Evolutionary conservation across 768 basidiomycete genomes (phyloP), one percentile per base, ranked within the genome.

Genomic region (Amanita fuliginea): DNA sequence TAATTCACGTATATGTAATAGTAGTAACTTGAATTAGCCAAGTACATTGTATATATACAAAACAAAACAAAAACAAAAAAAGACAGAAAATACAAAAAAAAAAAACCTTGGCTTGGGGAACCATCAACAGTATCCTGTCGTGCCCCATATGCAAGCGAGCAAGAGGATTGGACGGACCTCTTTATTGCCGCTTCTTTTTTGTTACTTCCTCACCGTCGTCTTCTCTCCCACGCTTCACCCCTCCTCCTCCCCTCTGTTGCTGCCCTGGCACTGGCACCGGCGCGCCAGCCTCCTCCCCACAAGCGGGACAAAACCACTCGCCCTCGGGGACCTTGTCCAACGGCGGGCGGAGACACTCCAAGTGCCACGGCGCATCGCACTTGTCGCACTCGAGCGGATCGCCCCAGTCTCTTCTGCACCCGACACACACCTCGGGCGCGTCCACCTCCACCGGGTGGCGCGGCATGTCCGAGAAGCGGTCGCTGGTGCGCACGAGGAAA

Each of bases 301-400:
- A 95, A 49, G 77, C 71, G 0, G 84, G 80, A 58, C 92, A 95
- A 72, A 91, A 91, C 91, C 92, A 93, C 67, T 93, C 87, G 33
- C 88, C 94, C 30, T 86, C 84, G 0, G 94, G 94, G 14, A 94
- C 70, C 3, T 73, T 78, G 13, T 67, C 62, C 41, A 98, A 66
- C 2, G 92, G 89, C 14, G 92, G 91, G 37, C 71, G 67, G 40
- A 94, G 76, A 63, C 94, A 98, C 10, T 71, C 72, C 11, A 87
- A 70, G 63, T 97, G 94, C 63, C 85, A 95, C 1, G 91, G 88
- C 37, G 76, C 72, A 60, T 98, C 94, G 60, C 94, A 98, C 87
- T 92, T 94, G 62, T 97, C 94, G 58, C 94, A 98, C 59, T 88
- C 92, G 36, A 98, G 68, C 14, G 81, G 81, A 32, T 75, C 70